These are phyloP conservation scores for Aegilops bicornis DNA, from an alignment of 176 grass and related monocot species.

Conservation along the genomic window DNA sequence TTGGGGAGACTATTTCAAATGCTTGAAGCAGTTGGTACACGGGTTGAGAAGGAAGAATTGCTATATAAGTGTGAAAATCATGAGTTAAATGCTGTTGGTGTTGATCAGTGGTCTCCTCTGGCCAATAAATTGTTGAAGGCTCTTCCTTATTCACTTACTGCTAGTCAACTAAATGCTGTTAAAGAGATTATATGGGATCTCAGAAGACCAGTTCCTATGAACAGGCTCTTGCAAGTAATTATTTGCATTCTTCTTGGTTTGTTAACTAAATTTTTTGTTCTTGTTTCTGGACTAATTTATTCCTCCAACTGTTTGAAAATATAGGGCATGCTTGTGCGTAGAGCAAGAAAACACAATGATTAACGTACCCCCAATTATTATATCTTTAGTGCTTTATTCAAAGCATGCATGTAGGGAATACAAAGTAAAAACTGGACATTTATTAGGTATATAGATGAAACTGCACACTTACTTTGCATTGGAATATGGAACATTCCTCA, in stretches of 20 bases:
- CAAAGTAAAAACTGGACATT: background rate
- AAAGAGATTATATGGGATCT: conserved; percentile 99
- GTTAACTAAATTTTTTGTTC: background rate
- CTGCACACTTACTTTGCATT: background rate
- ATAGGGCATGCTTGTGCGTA: conserved; percentile 2
- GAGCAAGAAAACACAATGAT: background rate
- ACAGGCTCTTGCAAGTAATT: conserved; percentile 89
- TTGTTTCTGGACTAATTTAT: conserved; percentile 31
- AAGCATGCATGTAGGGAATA: background rate
- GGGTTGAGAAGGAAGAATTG: conserved; percentile 73
- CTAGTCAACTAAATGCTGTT: conserved; percentile 83
- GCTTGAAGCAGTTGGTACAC: conserved; percentile 82
- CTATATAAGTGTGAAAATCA: conserved; percentile 72
- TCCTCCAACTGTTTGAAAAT: background rate
- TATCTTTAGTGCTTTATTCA: background rate
- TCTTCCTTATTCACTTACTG: conserved; percentile 85
- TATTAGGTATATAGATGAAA: conserved; percentile 9
- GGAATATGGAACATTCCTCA: background rate
- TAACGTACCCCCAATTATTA: background rate
- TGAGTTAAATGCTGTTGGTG: conserved; percentile 58
- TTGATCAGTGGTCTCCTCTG: conserved; percentile 68
- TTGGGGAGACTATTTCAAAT: conserved; percentile 91
- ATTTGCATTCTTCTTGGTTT: conserved; percentile 34
- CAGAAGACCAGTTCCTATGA: conserved; percentile 88
- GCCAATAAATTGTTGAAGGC: conserved; percentile 62